Evolutionary conservation across 495 filamentous ascomycete species (phyloP).

Genomic region (Penicillium malachiteum): DNA sequence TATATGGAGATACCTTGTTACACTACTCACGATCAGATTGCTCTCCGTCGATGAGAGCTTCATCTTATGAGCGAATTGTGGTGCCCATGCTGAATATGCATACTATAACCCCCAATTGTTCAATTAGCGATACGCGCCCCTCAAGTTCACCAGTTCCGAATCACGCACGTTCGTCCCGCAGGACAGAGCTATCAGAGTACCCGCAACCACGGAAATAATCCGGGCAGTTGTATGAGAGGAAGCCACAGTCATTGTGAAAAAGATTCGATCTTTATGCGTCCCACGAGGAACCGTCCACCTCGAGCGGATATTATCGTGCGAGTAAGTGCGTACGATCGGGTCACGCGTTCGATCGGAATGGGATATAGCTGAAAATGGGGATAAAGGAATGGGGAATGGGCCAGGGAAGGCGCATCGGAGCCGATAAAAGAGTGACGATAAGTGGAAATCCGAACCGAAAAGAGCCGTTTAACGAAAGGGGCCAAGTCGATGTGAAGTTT

Average conservation of each 20-base stretch:
- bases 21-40: slow-evolving; percentile 74
- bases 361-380: background rate
- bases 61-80: slow-evolving; percentile 84
- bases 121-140: slow-evolving; percentile 6
- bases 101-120: slow-evolving; percentile 57
- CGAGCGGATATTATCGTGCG: background rate
- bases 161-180: slow-evolving; percentile 86
- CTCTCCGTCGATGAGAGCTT: slow-evolving; percentile 84
- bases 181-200: slow-evolving; percentile 79
- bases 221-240: slow-evolving; percentile 40
- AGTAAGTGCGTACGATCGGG: background rate
- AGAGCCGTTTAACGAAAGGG: slow-evolving; percentile 2
- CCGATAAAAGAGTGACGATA: slow-evolving; percentile 10
- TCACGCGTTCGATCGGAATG: slow-evolving; percentile 1
- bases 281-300: background rate
- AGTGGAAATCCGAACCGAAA: background rate
- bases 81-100: slow-evolving; percentile 97
- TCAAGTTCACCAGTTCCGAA: background rate
- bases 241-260: slow-evolving; percentile 21
- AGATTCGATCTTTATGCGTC: background rate
- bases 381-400: background rate
- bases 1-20: background rate
- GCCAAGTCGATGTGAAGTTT: slow-evolving; percentile 4
- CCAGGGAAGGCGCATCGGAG: slow-evolving; percentile 16
- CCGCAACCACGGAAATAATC: slow-evolving; percentile 78